A percentile compares a stretch with the other conserved stretches of the same genome.
Conservation (phyloP, 2,329 filamentous ascomycete species). For the Fusarium sp. region DNA sequence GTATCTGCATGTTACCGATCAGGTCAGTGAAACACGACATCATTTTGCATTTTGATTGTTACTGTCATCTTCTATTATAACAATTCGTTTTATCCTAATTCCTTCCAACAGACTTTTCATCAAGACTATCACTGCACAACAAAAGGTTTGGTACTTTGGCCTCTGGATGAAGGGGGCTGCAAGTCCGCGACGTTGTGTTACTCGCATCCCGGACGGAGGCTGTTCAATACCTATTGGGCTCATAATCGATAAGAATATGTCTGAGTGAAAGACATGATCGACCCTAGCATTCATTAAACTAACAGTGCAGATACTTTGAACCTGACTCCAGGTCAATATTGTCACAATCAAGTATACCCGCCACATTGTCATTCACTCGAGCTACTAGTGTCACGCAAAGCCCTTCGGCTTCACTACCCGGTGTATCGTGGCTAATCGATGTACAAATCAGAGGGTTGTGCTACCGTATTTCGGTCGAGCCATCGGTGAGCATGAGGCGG, state of each 20-base stretch:
- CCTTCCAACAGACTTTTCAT: neutral
- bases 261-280: neutral
- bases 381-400: slow-evolving; percentile 7
- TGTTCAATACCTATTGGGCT: neutral
- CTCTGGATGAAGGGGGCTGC: slow-evolving; percentile 5
- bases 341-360: neutral
- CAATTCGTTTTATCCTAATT: neutral
- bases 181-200: slow-evolving; percentile 28
- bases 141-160: neutral
- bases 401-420: slow-evolving; percentile 6
- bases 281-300: too few relatives aligned
- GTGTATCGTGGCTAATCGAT: slow-evolving; percentile 16
- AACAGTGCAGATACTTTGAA: neutral
- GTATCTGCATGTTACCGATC: neutral
- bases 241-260: neutral
- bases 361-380: neutral
- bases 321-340: neutral
- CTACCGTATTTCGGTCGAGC: slow-evolving; percentile 28
- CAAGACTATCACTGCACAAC: neutral
- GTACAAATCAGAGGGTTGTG: slow-evolving; percentile 33
- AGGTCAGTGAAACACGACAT: neutral
- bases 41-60: slow-evolving; percentile 8
- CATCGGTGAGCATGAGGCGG: slow-evolving; percentile 28
- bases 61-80: neutral
- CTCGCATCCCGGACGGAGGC: slow-evolving; percentile 7